Evolutionary conservation across 2,329 filamentous ascomycete genomes (phyloP).

Genomic region (Diaporthe amygdali): DNA sequence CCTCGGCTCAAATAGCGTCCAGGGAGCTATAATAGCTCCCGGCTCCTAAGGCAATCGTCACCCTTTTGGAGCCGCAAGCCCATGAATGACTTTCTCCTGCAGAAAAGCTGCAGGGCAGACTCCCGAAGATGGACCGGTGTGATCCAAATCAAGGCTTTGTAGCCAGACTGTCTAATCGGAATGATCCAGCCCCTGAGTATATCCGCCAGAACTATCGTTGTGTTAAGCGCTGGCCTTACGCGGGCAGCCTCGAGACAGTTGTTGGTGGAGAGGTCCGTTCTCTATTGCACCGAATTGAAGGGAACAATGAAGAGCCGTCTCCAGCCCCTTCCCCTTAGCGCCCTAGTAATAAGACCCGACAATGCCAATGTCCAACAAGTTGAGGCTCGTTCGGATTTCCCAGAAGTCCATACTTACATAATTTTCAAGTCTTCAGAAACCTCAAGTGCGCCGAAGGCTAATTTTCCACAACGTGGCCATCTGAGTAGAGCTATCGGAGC

Average conservation of each 20-base stretch:
- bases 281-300: neutral
- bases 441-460: neutral
- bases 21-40: constrained; percentile 9
- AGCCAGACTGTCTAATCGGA: neutral
- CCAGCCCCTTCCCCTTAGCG: neutral
- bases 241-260: neutral
- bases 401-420: neutral
- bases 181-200: neutral
- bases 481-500: neutral
- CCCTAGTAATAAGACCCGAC: neutral
- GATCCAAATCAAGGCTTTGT: neutral
- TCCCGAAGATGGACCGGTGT: neutral
- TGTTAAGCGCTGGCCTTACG: neutral
- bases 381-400: too few species aligned
- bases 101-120: neutral
- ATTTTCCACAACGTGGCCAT: neutral
- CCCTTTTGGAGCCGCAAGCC: neutral
- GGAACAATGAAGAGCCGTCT: neutral
- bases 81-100: too few species aligned
- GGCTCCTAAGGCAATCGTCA: constrained; percentile 1
- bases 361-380: neutral
- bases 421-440: neutral
- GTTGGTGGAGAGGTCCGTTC: neutral
- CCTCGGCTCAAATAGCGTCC: constrained; percentile 1
- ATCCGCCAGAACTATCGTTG: neutral